Percentiles rank a stretch among this genome's conserved stretches.
Conservation (phyloP, 75 land plant genomes). For the Isoetes taiwanensis region DNA sequence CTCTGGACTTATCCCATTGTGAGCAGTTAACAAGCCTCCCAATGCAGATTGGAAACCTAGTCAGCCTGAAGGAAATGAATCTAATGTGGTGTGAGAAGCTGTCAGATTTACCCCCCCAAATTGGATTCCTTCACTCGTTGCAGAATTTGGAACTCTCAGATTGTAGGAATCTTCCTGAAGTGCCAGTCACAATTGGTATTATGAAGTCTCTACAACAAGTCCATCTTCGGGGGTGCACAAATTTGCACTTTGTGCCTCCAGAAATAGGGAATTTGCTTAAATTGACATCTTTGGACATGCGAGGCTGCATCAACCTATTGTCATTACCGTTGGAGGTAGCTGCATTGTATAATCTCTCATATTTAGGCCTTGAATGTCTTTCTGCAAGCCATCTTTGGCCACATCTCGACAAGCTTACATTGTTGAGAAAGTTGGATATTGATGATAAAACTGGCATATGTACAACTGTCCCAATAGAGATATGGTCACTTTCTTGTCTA, state of each 20-base stretch:
- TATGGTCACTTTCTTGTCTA: neutral
- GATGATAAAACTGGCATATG: neutral
- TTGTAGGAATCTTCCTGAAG: neutral
- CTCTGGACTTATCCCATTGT: constrained; percentile 1
- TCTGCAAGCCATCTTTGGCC: neutral
- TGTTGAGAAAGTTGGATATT: neutral
- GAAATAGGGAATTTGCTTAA: neutral
- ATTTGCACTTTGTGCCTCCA: neutral
- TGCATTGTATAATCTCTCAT: neutral
- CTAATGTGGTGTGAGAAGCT: constrained; percentile 8
- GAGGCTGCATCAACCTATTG: neutral
- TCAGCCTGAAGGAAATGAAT: neutral
- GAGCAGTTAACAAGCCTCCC: neutral
- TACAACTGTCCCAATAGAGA: neutral
- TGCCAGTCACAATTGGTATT: neutral
- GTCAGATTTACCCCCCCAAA: neutral
- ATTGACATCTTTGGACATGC: neutral
- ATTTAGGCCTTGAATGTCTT: neutral
- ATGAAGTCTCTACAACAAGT: neutral
- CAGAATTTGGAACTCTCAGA: neutral
- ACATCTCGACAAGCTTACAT: neutral
- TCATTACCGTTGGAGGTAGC: neutral
- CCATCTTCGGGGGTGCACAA: neutral
- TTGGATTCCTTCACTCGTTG: neutral
- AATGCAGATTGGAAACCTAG: constrained; percentile 2